Conservation (phyloP, 2,329 filamentous ascomycete genomes). For the Furcasterigmium furcatum region DNA sequence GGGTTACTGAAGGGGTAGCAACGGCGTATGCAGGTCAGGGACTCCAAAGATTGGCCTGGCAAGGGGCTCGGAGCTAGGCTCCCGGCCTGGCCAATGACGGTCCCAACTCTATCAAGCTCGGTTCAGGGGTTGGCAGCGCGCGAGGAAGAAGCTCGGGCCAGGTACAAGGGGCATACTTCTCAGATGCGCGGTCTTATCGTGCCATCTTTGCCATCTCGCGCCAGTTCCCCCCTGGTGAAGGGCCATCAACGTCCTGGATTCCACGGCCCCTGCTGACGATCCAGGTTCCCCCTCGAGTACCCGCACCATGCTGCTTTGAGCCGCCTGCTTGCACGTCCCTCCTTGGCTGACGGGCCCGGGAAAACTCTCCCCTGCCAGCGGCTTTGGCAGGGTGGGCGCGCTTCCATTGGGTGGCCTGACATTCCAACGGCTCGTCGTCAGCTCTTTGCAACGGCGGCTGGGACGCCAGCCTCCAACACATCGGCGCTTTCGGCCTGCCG, state of each 20-base stretch:
- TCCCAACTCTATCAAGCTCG: background rate
- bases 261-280: background rate
- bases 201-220: too few relatives aligned
- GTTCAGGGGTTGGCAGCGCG: background rate
- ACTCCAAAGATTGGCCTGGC: too few relatives aligned
- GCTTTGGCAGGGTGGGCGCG: background rate
- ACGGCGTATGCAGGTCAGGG: too few relatives aligned
- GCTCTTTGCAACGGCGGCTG: too few relatives aligned
- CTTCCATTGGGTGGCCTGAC: background rate
- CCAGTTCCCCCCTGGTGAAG: too few relatives aligned
- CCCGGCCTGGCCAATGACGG: background rate
- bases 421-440: background rate
- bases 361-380: background rate
- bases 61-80: background rate
- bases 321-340: background rate
- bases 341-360: background rate
- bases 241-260: background rate
- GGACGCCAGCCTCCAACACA: too few relatives aligned
- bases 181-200: too few relatives aligned
- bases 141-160: background rate
- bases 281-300: background rate
- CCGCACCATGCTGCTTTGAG: background rate
- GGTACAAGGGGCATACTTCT: background rate
- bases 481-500: too few relatives aligned
- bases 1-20: too few relatives aligned